A percentile compares a stretch with the other conserved stretches of the same genome.
Conservation (phyloP, 1,284 basidiomycete genomes). For the Marasmius fiardii region DNA sequence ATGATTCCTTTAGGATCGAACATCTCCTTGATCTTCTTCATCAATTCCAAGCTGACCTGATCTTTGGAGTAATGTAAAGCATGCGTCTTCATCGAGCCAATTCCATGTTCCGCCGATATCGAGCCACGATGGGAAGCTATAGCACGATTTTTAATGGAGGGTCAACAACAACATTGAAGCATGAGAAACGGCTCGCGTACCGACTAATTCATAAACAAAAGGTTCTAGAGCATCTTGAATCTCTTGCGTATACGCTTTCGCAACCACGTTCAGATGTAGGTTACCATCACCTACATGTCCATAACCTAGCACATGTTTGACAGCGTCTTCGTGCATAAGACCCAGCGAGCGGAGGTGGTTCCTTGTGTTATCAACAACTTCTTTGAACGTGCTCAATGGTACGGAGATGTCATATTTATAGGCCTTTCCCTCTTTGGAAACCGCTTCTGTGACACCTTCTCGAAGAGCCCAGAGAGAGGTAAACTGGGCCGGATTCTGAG, state of each 20-base stretch:
- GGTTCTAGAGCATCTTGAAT: constrained; percentile 90
- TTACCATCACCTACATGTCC: constrained; percentile 98
- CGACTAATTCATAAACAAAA: constrained; percentile 92
- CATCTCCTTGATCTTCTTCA: constrained; percentile 88
- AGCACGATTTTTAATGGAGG: neutral
- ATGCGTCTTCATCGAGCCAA: constrained; percentile 93
- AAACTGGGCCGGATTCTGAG: constrained; percentile 91
- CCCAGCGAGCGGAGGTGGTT: constrained; percentile 74
- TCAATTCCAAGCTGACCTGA: constrained; percentile 76
- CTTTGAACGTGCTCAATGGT: constrained; percentile 87
- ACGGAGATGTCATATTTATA: constrained; percentile 99
- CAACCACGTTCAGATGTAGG: constrained; percentile 93
- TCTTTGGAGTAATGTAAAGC: constrained; percentile 90
- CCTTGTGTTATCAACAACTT: constrained; percentile 81
- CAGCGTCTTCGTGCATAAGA: constrained; percentile 66
- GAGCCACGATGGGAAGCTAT: constrained; percentile 78
- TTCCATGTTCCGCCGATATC: constrained; percentile 95
- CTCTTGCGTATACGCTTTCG: constrained; percentile 78
- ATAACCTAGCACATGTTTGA: constrained; percentile 87
- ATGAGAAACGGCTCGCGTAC: constrained; percentile 37
- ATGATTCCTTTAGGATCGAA: constrained; percentile 93
- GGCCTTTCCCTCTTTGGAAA: constrained; percentile 91
- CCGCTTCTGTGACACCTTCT: constrained; percentile 93
- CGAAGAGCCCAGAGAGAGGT: constrained; percentile 89
- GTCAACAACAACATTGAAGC: neutral